Evolutionary conservation across 148 eudicot genomes (phyloP), one percentile per base, ranked within the genome.

Genomic region (Rheum nobile): DNA sequence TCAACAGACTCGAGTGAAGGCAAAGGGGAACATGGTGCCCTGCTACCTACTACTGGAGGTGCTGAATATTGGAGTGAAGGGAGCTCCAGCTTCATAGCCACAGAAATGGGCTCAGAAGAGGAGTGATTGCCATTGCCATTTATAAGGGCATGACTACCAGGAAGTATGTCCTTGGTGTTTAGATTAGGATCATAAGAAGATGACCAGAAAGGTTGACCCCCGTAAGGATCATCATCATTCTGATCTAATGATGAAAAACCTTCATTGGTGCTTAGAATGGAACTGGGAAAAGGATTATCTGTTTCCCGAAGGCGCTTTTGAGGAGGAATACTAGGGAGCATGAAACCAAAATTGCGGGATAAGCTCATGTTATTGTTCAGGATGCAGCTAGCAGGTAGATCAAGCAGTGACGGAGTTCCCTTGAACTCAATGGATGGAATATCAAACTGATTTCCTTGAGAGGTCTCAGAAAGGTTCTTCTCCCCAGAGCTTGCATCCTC

Each of bases 21-120:
- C 32, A 87, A 78, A 3, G 86, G 86, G 77, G 92, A 85, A 39
- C 85, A 75, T 35, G 79, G 77, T 67, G 77, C 84, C 86, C 89
- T 78, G 72, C 78, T 71, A 78, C 86, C 70, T 57, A 28, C 41
- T 57, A 28, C 87, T 72, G 77, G 93, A 80, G 83, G 65, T 24
- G 80, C 72, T 65, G 70, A 24, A 72, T 77, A 84, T 87, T 91
- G 97, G 97, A 91, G 86, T 88, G 94, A 89, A 89, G 94, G 97
- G 94, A 91, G 97, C 93, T 91, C 94, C 82, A 76, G 22, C 91
- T 89, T 91, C 97, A 75, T 76, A 65, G 88, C 91, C 93, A 82
- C 81, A 67, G 86, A 74, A 68, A 75, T 37, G 77, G 97, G 88
- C 86, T 88, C 86, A 65, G 88, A 91, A 79, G 93, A 75, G 78